Evolutionary conservation across 495 filamentous ascomycete genomes (phyloP).

Genomic region (Aspergillus leporis): DNA sequence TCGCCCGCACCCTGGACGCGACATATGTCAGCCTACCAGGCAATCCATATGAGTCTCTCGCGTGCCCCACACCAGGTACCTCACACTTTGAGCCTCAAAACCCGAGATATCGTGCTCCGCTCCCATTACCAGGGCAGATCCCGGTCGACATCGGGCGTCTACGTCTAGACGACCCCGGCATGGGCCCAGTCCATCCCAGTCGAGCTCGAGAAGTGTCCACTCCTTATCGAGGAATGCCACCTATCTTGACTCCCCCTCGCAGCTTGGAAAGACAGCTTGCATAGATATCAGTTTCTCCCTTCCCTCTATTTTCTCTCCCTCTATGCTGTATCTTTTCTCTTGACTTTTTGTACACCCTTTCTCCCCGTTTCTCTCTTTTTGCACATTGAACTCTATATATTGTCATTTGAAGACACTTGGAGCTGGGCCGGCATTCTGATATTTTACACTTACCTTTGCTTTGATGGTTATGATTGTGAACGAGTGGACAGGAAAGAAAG

Average conservation of each 20-base stretch:
- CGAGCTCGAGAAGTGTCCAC: constrained; percentile 24
- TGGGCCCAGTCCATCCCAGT: constrained; percentile 23
- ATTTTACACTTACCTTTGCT: background rate
- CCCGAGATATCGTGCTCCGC: constrained; percentile 21
- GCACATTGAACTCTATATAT: background rate
- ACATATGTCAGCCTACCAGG: constrained; percentile 42
- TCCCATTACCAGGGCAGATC: constrained; percentile 31
- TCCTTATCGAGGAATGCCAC: constrained; percentile 33
- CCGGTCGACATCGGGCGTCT: constrained; percentile 37
- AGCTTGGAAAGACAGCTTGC: constrained; percentile 46
- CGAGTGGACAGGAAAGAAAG: constrained; percentile 11
- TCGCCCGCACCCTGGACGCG: constrained; percentile 67
- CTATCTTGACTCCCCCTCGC: constrained; percentile 36
- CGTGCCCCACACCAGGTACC: constrained; percentile 27
- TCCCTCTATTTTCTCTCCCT: background rate
- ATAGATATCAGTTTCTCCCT: constrained; percentile 15
- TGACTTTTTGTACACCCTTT: background rate
- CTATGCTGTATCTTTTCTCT: background rate
- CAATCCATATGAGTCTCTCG: constrained; percentile 29
- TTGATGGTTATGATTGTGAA: constrained; percentile 4
- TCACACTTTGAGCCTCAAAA: constrained; percentile 18
- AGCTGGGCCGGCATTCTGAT: background rate
- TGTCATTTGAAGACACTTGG: background rate
- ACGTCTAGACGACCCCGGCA: constrained; percentile 22
- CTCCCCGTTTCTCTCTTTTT: background rate